Percentiles rank a stretch among this genome's conserved stretches.
These are phyloP conservation scores for Dothistroma pini DNA, from an alignment of 2,329 filamentous ascomycete genomes.

Conservation along the genomic window DNA sequence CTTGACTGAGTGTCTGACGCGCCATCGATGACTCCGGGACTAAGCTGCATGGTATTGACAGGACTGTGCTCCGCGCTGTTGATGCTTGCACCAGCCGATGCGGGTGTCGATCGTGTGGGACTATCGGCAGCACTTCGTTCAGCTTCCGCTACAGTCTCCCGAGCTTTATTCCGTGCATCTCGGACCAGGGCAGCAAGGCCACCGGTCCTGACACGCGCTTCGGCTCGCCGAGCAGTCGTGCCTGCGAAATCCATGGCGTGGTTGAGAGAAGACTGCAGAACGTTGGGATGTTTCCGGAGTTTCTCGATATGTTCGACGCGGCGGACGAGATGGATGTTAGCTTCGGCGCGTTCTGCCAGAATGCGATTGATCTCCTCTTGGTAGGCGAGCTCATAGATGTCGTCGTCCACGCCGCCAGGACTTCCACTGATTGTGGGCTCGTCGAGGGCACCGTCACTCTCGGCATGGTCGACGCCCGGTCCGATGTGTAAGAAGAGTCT, in stretches of 20 bases:
- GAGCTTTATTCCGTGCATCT: conserved; percentile 20
- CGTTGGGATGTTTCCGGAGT: conserved; percentile 22
- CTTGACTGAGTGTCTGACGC: neutral
- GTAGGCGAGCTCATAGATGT: conserved; percentile 82
- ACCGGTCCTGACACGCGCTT: conserved; percentile 19
- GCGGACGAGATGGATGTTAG: conserved; percentile 57
- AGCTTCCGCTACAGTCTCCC: conserved; percentile 20
- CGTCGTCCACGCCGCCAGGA: conserved; percentile 24
- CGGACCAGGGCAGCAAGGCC: conserved; percentile 21
- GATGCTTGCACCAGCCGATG: neutral
- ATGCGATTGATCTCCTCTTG: conserved; percentile 77
- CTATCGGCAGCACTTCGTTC: conserved; percentile 11
- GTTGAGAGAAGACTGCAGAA: conserved; percentile 20
- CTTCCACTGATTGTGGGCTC: conserved; percentile 22
- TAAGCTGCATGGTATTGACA: neutral
- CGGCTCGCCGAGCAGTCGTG: conserved; percentile 18
- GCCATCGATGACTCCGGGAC: neutral
- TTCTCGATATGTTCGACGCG: conserved; percentile 43
- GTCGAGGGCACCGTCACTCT: conserved; percentile 40
- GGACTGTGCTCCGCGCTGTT: neutral
- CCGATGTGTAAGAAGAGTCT: conserved; percentile 74
- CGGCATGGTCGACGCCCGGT: conserved; percentile 45
- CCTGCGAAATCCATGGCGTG: conserved; percentile 25
- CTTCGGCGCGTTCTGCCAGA: conserved; percentile 42
- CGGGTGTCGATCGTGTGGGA: neutral